Evolutionary conservation across 805 yeast species (phyloP), one percentile per base, ranked within the genome.

Genomic region (Starmera quercuum): DNA sequence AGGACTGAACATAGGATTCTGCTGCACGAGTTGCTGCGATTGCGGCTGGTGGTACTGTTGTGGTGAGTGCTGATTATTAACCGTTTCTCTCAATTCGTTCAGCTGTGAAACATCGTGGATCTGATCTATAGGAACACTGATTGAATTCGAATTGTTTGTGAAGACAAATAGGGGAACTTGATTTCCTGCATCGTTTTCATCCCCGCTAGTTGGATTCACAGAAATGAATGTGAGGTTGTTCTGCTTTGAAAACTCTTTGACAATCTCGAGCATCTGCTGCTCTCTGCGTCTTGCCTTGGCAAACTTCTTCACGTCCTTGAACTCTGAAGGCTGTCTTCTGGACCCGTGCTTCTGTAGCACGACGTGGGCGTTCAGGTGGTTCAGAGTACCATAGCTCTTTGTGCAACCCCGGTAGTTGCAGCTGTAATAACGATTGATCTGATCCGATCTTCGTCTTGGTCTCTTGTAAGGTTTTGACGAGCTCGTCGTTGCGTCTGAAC

Each of bases 321-420:
- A 71, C 44, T 72, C 77, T 18, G 61, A 59, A 3, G 76, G 73
- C 15, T 51, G 46, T 31, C 76, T 56, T 40, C 66, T 69, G 16
- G 51, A 42, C 12, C 77, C 77, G 44, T 71, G 77, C 7, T 54
- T 58, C 35, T 71, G 76, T 41, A 64, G 54, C 7, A 53, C 39
- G 13, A 71, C 64, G 45, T 71, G 77, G 14, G 73, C 68, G 41
- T 71, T 71, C 29, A 71, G 51, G 45, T 71, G 77, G 45, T 71
- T 71, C 26, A 71, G 54, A 10, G 77, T 71, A 16, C 77, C 77
- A 44, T 71, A 71, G 11, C 71, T 68, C 47, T 72, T 72, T 10
- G 56, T 49, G 38, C 77, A 72, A 17, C 59, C 60, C 20, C 53
- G 47, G 38, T 40, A 65, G 30, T 53, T 66, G 47, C 77, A 71